Base-by-base conservation (phyloP, 2,329 filamentous ascomycete genomes). In the Hypomyces perniciosus region DNA sequence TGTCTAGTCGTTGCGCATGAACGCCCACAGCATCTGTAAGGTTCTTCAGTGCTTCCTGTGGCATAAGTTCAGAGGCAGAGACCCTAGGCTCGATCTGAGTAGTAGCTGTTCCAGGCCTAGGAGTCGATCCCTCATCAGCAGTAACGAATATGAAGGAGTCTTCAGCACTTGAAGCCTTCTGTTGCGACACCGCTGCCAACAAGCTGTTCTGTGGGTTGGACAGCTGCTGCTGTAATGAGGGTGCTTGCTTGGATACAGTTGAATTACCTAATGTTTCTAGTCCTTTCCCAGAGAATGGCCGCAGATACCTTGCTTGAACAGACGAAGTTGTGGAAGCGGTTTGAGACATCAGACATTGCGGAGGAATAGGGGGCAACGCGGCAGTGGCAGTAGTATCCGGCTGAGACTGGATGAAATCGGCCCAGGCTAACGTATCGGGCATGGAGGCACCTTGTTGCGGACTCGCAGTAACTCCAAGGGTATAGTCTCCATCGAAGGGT, bases 1-100 rank as follows among this genome's bases (percentile, higher is more conserved):
- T 72, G 44, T 88, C 84, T 9, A 92, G 65, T 2, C 88, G 82
- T 47, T 79, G 74, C 35, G 81, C 81, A 53, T 90, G 79, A 13
- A 77, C 75, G 52, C 78, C 71, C 53, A 85, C 74, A n/a, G 74
- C 73, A 40, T 78, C 73, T 4, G 74, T 70, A 6, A 82, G 57
- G 42, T 74, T 71, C 51, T 70, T 69, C 47, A 79, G 67, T 2
- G 67, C 65, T 31, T 70, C 68, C 5, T 62, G 66, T 28, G 66
- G 59, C 4, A 67, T 46, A 27, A 27, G 13, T 39, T 59, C 54
- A n/a, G 56, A 56, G 4, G 50, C 50, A 20, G 47, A 40, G 26
- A 56, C 53, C 13, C 61, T 58, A 8, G 63, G 61, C 41, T 66
- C 67, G 8, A 55, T 53, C 31, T 66, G 63, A 4, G 65, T 64